Evolutionary conservation across 202 grass and related monocot genomes (phyloP), one percentile per base, ranked within the genome.

Genomic region (Eragrostis tef): DNA sequence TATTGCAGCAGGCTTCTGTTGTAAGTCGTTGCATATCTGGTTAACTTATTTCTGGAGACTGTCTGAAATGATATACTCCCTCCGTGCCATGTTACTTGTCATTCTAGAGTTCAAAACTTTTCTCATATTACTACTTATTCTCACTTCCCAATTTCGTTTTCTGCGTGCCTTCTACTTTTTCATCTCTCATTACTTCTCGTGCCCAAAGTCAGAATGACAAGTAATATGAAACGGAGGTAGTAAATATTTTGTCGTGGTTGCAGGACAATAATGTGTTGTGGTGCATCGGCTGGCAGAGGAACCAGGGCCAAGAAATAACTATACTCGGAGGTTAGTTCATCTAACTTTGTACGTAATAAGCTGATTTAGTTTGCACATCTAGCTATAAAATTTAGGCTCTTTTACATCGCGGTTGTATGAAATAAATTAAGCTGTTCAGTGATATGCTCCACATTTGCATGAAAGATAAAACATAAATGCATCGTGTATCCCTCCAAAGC

Each of bases 231-330:
- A 39, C 5, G 34, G 34, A 39, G 34, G 34, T 6, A 5, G 3
- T 39, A 39, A 39, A 81, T 73, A 49, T 13, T 51, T 14, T 75
- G 25, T 87, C 45, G 45, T 88, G 36, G 64, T 87, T 92, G 76
- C 87, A 99, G 96, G 93, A 85, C 16, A 90, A 89, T 86, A 76
- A 44, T 73, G 83, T 86, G 65, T 58, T 93, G 79, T 99, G 96
- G 96, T 99, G 96, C 75, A 93, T 99, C 81, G 96, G 96, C 46
- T 99, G 93, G 93, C 93, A 93, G 90, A 99, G 87, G 48, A 99
- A 90, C 66, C 85, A 95, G 87, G 90, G 89, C 43, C 86, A 88
- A 70, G 84, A 86, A 61, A 91, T 91, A 75, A 99, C 85, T 78
- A 96, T 99, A 75, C 75, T 99, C 2, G 96, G 96, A 99, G 96